Evolutionary conservation across 83 land plant genomes (phyloP).

Genomic region (Picea abies): DNA sequence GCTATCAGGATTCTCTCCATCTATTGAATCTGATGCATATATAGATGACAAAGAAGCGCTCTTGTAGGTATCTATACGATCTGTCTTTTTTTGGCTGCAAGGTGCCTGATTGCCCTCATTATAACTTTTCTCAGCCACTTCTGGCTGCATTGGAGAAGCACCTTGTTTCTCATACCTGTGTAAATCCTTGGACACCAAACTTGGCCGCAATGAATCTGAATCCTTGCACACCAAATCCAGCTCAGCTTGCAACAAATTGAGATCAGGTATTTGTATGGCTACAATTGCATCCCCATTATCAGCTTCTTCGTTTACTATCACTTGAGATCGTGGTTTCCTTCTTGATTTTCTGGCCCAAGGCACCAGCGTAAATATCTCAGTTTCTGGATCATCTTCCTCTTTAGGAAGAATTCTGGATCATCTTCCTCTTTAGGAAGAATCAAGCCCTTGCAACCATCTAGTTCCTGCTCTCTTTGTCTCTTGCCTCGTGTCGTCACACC

Average conservation of each 20-base stretch:
- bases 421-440: neutral
- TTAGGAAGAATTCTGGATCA: neutral
- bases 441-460: neutral
- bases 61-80: neutral
- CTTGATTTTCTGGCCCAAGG: conserved; percentile 10
- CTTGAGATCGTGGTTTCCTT: neutral
- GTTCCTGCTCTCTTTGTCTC: neutral
- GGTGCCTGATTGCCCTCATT: neutral
- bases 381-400: neutral
- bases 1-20: neutral
- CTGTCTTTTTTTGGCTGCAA: no score
- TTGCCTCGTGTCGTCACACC: neutral
- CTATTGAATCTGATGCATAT: neutral
- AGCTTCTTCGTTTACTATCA: no score
- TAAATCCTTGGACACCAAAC: neutral
- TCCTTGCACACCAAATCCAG: neutral
- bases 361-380: neutral
- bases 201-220: neutral
- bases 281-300: neutral
- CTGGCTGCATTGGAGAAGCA: no score
- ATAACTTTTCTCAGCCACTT: neutral
- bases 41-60: neutral
- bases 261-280: neutral
- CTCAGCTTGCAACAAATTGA: neutral
- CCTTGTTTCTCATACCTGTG: neutral